These are phyloP conservation scores for Monosporascus sp. DNA, from an alignment of 2,329 filamentous ascomycete species.

Conservation along the genomic window DNA sequence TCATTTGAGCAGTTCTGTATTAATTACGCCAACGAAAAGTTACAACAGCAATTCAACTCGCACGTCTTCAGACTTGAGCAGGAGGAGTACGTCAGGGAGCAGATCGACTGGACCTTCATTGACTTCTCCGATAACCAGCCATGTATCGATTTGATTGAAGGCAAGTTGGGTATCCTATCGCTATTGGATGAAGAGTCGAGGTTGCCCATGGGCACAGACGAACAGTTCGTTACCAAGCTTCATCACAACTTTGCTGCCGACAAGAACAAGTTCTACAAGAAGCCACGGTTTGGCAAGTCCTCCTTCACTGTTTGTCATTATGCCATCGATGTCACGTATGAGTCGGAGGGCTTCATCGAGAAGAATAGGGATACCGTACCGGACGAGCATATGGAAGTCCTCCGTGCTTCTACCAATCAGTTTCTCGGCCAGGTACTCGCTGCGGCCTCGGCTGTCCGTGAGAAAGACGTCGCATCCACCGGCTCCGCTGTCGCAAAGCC, in stretches of 20 bases:
- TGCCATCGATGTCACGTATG: slow-evolving; percentile 95
- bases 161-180: slow-evolving; percentile 87
- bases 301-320: slow-evolving; percentile 98
- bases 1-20: slow-evolving; percentile 99
- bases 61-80: slow-evolving; percentile 99
- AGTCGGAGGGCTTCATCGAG: slow-evolving; percentile 98
- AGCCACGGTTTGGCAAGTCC: slow-evolving; percentile 94
- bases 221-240: slow-evolving; percentile 93
- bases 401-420: slow-evolving; percentile 74
- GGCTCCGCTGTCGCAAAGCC: slow-evolving; percentile 71
- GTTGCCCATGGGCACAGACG: slow-evolving; percentile 93
- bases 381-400: slow-evolving; percentile 93
- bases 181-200: slow-evolving; percentile 94
- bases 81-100: slow-evolving; percentile 90
- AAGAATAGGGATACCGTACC: slow-evolving; percentile 99
- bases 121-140: slow-evolving; percentile 99
- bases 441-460: slow-evolving; percentile 78
- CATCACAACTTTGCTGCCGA: slow-evolving; percentile 87
- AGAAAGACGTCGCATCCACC: slow-evolving; percentile 71
- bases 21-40: slow-evolving; percentile 99
- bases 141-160: slow-evolving; percentile 97
- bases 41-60: slow-evolving; percentile 98
- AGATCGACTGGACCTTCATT: slow-evolving; percentile 99
- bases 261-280: slow-evolving; percentile 98
- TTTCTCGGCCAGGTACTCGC: slow-evolving; percentile 84